These are phyloP conservation scores for Magnusiomyces ingens DNA, from an alignment of 1,139 yeast genomes.

Conservation along the genomic window DNA sequence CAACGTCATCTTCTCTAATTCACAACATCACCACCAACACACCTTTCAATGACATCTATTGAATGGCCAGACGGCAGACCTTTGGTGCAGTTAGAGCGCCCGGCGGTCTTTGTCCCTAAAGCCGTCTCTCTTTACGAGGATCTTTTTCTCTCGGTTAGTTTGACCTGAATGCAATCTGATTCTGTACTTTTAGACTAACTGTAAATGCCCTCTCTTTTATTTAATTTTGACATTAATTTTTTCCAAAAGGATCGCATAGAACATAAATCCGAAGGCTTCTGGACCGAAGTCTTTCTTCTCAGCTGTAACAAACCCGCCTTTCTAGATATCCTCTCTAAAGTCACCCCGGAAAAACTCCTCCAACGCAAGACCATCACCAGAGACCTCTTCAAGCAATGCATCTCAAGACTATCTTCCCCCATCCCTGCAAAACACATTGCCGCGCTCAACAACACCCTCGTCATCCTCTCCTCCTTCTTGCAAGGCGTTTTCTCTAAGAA, in stretches of 20 bases:
- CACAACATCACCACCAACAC: neutral
- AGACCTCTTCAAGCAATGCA: constrained; percentile 3
- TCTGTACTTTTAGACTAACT: neutral
- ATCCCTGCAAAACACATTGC: constrained; percentile 16
- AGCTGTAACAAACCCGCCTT: constrained; percentile 29
- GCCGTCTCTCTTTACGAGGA: constrained; percentile 32
- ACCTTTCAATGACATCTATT: neutral
- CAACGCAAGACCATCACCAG: constrained; percentile 13
- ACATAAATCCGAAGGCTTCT: constrained; percentile 28
- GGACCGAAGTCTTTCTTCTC: constrained; percentile 37
- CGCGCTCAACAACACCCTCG: constrained; percentile 22
- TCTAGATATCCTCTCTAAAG: constrained; percentile 19
- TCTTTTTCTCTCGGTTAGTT: constrained; percentile 27
- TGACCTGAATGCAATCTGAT: no score
- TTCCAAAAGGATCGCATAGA: constrained; percentile 15
- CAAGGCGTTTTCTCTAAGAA: constrained; percentile 28
- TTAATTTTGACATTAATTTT: neutral
- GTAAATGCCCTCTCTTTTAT: neutral
- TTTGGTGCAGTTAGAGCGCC: constrained; percentile 31
- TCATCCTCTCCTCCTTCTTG: constrained; percentile 27
- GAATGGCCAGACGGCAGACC: constrained; percentile 27
- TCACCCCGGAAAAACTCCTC: constrained; percentile 27
- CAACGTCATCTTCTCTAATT: neutral
- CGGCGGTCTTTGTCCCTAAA: constrained; percentile 32
- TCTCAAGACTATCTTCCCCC: neutral